Evolutionary conservation across 2,329 filamentous ascomycete genomes (phyloP).

Genomic region (Epichloe glyceriae): DNA sequence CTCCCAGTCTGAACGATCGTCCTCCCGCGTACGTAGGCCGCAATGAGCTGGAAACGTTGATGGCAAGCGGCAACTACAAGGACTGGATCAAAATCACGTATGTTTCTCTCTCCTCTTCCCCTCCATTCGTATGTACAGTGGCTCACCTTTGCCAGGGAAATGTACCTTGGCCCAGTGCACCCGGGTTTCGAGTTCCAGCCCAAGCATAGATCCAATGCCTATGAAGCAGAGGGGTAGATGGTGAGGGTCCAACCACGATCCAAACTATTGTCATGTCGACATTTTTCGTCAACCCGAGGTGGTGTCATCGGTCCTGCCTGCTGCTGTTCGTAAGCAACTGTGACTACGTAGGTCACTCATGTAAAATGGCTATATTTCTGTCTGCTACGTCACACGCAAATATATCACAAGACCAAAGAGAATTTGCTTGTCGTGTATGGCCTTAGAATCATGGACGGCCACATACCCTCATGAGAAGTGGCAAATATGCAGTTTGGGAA

Average conservation of each 20-base stretch:
- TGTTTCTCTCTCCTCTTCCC: constrained; percentile 18
- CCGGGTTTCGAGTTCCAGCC: constrained; percentile 88
- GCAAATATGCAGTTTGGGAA: too few species aligned
- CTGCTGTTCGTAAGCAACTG: too few species aligned
- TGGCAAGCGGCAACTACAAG: constrained; percentile 82
- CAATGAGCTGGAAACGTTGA: constrained; percentile 84
- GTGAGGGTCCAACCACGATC: neutral
- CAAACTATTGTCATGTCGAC: neutral
- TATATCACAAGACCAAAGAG: too few species aligned
- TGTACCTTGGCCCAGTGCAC: constrained; percentile 89
- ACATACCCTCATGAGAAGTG: too few species aligned
- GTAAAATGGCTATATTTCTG: too few species aligned
- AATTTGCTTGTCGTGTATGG: too few species aligned
- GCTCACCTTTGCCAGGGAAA: constrained; percentile 51
- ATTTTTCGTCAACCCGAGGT: neutral
- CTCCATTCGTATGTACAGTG: neutral
- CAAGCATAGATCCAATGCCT: constrained; percentile 93
- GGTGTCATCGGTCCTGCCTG: too few species aligned
- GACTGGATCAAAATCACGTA: constrained; percentile 99
- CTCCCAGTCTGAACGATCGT: constrained; percentile 77
- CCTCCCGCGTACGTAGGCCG: constrained; percentile 74
- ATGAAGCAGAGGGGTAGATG: constrained; percentile 56
- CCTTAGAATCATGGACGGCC: too few species aligned
- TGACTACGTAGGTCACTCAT: too few species aligned
- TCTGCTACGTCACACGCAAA: too few species aligned